Conservation (phyloP, 345 rosid genomes). For the Camelina sativa region DNA sequence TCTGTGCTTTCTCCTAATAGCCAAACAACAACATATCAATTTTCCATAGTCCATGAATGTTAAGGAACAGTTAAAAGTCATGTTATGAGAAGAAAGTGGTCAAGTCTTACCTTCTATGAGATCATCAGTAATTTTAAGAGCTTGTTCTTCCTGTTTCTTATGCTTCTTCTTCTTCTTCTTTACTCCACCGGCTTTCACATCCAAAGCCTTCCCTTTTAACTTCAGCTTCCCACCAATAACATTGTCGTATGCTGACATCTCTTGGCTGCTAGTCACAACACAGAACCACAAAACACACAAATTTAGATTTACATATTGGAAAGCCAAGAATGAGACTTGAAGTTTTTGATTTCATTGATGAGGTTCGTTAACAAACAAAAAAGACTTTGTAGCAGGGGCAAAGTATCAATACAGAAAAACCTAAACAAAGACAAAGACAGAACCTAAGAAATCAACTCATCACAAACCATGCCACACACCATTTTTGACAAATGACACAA, state of each 20-base stretch:
- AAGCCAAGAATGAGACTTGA: not conserved
- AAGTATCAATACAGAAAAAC: too few species aligned
- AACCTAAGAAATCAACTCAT: too few species aligned
- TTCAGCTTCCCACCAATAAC: constrained; percentile 86
- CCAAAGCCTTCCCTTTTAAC: constrained; percentile 94
- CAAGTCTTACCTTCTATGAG: constrained; percentile 51
- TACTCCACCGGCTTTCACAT: constrained; percentile 83
- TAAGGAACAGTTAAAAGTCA: not conserved
- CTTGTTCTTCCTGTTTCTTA: constrained; percentile 55
- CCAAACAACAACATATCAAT: not conserved
- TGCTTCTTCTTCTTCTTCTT: constrained; percentile 83
- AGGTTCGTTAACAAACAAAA: not conserved
- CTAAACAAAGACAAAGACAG: too few species aligned
- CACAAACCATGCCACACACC: too few species aligned
- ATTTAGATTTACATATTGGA: not conserved
- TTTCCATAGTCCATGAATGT: constrained; percentile 2
- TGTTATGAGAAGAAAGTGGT: constrained; percentile 3
- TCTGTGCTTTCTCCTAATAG: constrained; percentile 48
- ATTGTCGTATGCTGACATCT: constrained; percentile 78
- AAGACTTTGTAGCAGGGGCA: constrained; percentile 6
- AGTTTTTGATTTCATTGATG: not conserved
- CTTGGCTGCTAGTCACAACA: not conserved
- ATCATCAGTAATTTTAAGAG: constrained; percentile 52
- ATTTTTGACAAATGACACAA: too few species aligned
- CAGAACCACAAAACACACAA: not conserved